Conservation (phyloP, 177 flowering plant genomes). For the Vitis hybrid region DNA sequence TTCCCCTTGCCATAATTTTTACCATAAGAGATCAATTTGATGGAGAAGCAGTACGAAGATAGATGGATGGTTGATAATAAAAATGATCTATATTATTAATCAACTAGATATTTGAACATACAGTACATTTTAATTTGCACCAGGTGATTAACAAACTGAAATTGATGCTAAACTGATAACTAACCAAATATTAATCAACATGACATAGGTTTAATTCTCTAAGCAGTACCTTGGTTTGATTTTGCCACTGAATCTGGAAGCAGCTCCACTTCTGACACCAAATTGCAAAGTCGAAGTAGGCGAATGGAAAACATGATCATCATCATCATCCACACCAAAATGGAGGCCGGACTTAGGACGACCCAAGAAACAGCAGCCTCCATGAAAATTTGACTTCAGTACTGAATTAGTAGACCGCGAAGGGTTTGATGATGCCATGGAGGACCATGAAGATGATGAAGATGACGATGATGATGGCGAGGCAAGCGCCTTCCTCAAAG, state of each 20-base stretch:
- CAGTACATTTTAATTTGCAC: no score
- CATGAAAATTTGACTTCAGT: neutral
- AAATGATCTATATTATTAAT: no score
- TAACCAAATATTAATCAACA: no score
- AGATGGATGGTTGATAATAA: no score
- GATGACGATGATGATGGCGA: constrained; percentile 11
- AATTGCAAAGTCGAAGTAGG: constrained; percentile 10
- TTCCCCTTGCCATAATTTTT: no score
- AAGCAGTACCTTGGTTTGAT: neutral
- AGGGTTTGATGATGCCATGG: constrained; percentile 5
- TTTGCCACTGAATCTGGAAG: neutral
- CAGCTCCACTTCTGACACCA: neutral
- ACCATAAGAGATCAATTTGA: no score
- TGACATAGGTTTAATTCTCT: no score
- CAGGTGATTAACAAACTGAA: no score
- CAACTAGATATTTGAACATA: no score
- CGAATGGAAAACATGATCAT: neutral
- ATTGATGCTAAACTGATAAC: no score
- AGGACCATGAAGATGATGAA: constrained; percentile 4
- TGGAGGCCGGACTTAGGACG: neutral
- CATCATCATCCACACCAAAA: neutral
- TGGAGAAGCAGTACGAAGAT: no score
- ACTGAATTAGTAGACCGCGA: neutral
- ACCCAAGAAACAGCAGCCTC: neutral
- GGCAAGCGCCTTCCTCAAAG: neutral